Percentiles rank a stretch among this genome's conserved stretches.
These are phyloP conservation scores for Parmelia sp. DNA, from an alignment of 495 filamentous ascomycete genomes.

Conservation along the genomic window DNA sequence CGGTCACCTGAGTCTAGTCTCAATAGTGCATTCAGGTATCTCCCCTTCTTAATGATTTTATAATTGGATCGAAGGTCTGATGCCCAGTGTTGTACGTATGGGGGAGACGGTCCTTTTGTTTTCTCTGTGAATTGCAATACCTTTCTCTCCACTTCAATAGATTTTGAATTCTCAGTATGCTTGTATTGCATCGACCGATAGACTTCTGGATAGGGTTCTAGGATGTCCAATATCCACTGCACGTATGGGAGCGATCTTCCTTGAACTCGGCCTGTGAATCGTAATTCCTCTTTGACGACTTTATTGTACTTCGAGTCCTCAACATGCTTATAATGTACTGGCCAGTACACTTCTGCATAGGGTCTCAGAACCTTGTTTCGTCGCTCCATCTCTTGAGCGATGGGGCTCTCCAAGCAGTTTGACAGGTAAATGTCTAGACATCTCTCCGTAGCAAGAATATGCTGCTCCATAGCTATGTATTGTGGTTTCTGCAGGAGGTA, in stretches of 20 bases:
- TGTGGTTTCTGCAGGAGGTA: constrained; percentile 8
- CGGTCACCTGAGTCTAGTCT: background rate
- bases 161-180: background rate
- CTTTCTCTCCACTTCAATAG: background rate
- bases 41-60: background rate
- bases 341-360: constrained; percentile 11
- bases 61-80: background rate
- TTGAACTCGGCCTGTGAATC: background rate
- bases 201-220: constrained; percentile 1
- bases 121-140: background rate
- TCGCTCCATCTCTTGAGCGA: background rate
- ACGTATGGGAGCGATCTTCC: background rate
- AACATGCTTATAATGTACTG: constrained; percentile 12
- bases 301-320: background rate
- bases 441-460: constrained; percentile 5
- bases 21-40: background rate
- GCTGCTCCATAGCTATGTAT: background rate
- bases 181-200: constrained; percentile 13
- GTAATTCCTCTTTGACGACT: background rate
- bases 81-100: constrained; percentile 1
- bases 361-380: background rate
- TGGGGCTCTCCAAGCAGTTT: background rate
- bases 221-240: background rate
- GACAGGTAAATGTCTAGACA: constrained; percentile 11
- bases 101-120: background rate